These are phyloP conservation scores for Populus trichocarpa DNA, from an alignment of 441 rosid genomes.

Conservation along the genomic window DNA sequence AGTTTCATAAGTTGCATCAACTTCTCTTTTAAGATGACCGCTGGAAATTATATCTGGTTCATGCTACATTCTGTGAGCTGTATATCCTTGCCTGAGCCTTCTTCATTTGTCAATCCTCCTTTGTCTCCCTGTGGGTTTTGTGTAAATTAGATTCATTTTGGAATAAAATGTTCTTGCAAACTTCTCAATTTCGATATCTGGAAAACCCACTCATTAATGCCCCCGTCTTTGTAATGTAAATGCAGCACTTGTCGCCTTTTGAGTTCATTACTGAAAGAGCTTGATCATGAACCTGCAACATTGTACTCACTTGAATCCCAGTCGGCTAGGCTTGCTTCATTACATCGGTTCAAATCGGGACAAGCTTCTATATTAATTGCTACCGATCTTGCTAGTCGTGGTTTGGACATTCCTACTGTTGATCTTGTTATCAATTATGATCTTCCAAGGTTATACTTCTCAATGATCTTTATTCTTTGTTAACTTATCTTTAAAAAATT, in stretches of 20 bases:
- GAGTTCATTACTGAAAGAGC: constrained; percentile 81
- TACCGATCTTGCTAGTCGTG: constrained; percentile 95
- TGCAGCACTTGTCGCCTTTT: constrained; percentile 71
- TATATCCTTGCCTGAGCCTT: neutral
- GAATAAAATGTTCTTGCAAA: neutral
- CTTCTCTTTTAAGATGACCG: neutral
- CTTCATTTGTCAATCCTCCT: neutral
- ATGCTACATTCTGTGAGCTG: neutral
- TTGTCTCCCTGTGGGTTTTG: neutral
- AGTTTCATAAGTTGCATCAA: neutral
- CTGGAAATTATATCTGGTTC: neutral
- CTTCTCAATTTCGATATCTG: neutral
- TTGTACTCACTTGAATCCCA: constrained; percentile 83
- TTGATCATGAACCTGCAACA: constrained; percentile 69
- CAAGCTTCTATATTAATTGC: constrained; percentile 72
- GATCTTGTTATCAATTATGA: constrained; percentile 94
- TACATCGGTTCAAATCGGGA: constrained; percentile 84
- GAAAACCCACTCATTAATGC: neutral
- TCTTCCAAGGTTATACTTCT: constrained; percentile 63
- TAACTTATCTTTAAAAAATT: neutral
- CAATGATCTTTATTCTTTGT: neutral
- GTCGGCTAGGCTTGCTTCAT: constrained; percentile 69
- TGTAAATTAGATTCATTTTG: neutral
- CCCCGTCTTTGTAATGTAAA: constrained; percentile 7
- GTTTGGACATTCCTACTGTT: constrained; percentile 94